These are phyloP conservation scores for Pistacia vera DNA, from an alignment of 345 rosid species.

Conservation along the genomic window DNA sequence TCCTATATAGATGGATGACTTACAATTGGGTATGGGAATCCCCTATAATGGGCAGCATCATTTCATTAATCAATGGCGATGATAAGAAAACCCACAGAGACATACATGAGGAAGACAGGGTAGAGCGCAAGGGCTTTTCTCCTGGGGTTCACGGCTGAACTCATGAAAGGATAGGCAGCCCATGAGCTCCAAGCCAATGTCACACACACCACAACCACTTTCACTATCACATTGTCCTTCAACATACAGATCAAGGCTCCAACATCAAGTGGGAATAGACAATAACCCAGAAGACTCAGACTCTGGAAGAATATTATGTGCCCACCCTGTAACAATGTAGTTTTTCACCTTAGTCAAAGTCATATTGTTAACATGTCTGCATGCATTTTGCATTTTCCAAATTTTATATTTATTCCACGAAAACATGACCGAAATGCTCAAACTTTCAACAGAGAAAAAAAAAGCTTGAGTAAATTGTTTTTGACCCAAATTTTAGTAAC, in stretches of 20 bases:
- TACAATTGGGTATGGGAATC: constrained; percentile 2
- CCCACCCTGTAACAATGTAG: constrained; percentile 61
- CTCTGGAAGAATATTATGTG: constrained; percentile 92
- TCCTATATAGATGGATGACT: constrained; percentile 29
- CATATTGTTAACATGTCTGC: neutral
- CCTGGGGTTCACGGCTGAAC: constrained; percentile 84
- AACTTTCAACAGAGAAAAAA: neutral
- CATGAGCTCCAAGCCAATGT: constrained; percentile 92
- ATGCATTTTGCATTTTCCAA: constrained; percentile 1
- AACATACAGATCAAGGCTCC: constrained; percentile 84
- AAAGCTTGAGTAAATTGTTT: neutral
- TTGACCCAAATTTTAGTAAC: neutral
- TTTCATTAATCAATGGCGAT: constrained; percentile 68
- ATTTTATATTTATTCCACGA: too few relatives aligned
- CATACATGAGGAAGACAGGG: constrained; percentile 96
- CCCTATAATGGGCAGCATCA: constrained; percentile 6
- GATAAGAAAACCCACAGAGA: constrained; percentile 92
- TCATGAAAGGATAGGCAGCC: constrained; percentile 98
- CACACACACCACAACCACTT: constrained; percentile 65
- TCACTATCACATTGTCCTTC: constrained; percentile 74
- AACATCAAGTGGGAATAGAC: constrained; percentile 81
- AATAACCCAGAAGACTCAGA: constrained; percentile 79
- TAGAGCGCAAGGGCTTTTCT: constrained; percentile 88
- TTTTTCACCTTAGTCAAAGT: constrained; percentile 2
- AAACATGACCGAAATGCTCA: neutral